A percentile compares a stretch with the other conserved stretches of the same genome.
These are phyloP conservation scores for Lomentospora prolificans DNA, from an alignment of 2,329 filamentous ascomycete species.

Conservation along the genomic window DNA sequence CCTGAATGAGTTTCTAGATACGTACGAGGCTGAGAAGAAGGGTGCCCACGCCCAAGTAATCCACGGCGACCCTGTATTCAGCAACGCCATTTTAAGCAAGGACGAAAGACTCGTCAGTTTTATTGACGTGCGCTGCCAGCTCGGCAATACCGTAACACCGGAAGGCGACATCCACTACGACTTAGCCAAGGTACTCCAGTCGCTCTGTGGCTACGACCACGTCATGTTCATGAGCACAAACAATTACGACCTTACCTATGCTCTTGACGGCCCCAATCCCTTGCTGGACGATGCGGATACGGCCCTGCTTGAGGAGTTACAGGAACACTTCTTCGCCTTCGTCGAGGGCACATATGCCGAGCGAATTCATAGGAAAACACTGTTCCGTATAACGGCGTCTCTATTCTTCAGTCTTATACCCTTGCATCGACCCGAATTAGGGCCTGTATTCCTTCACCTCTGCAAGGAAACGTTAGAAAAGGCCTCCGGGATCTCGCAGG, in stretches of 20 bases:
- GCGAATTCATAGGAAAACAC: conserved; percentile 19
- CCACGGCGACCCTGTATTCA: conserved; percentile 22
- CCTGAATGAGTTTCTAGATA: conserved; percentile 19
- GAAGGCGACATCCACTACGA: conserved; percentile 22
- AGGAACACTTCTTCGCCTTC: conserved; percentile 18
- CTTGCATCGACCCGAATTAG: conserved; percentile 18
- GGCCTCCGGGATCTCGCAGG: too few relatives aligned
- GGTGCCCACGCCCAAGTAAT: conserved; percentile 17
- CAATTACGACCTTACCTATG: conserved; percentile 11
- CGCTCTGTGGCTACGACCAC: conserved; percentile 21
- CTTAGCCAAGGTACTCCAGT: conserved; percentile 21
- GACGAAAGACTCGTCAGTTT: conserved; percentile 19
- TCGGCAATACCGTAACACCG: conserved; percentile 17
- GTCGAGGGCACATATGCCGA: conserved; percentile 17
- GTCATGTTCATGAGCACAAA: conserved; percentile 17
- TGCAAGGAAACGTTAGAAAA: conserved; percentile 18
- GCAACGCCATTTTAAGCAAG: conserved; percentile 19
- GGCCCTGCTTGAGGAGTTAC: conserved; percentile 16
- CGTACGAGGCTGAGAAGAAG: conserved; percentile 20
- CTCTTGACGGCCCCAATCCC: conserved; percentile 10
- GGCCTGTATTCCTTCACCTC: conserved; percentile 17
- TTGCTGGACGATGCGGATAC: conserved; percentile 17
- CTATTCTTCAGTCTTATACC: conserved; percentile 21
- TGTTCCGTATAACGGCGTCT: conserved; percentile 20
- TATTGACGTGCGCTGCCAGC: conserved; percentile 21